Base-by-base conservation (phyloP, 2,329 filamentous ascomycete species). In the Penicillium nordicum region DNA sequence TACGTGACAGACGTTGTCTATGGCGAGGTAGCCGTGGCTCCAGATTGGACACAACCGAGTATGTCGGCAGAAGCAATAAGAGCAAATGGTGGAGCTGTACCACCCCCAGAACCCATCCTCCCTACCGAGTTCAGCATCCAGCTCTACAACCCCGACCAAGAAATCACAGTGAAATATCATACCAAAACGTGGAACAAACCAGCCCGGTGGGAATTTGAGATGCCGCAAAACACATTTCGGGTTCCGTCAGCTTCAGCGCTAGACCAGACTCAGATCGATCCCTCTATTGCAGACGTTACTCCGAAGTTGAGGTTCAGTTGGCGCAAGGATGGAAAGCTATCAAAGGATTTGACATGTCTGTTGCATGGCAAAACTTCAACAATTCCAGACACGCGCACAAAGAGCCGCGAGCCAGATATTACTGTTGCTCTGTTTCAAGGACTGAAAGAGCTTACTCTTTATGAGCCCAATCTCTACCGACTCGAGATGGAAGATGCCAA, bases 401-500 rank as follows among this genome's bases (percentile, higher is more conserved):
- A 90, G 79, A 89, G 82, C 77, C 93, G 90, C 71, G 94, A 99
- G 71, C 93, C 94, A 0, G 94, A 97, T 74, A 97, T 97, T 64
- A 92, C 92, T 0, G 82, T 97, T n/a, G 92, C 91, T 2, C 83
- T 97, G 66, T 96, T 92, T 79, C 86, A 88, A 63, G 82, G 83
- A 18, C 80, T 87, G 27, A 87, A 85, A 63, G 89, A 92, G 65
- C 75, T 97, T 57, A 96, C 92, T 2, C 82, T 99, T 41, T 97
- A 97, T 77, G 90, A 99, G 74, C 90, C 93, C 5, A 97, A 97
- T 70, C 80, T 97, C 69, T 87, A 88, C 59, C 83, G 94, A 7
- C 88, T 97, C 11, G 92, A 97, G 42, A 86, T 97, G 59, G 92
- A 99, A 72, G 94, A 99, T 74, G 86, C 88, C 55, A 97, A 97